A percentile compares a stretch with the other conserved stretches of the same genome.
phyloP scores from a whole-genome alignment of 352 stramenopile species.

The Plasmopara muralis region DNA sequence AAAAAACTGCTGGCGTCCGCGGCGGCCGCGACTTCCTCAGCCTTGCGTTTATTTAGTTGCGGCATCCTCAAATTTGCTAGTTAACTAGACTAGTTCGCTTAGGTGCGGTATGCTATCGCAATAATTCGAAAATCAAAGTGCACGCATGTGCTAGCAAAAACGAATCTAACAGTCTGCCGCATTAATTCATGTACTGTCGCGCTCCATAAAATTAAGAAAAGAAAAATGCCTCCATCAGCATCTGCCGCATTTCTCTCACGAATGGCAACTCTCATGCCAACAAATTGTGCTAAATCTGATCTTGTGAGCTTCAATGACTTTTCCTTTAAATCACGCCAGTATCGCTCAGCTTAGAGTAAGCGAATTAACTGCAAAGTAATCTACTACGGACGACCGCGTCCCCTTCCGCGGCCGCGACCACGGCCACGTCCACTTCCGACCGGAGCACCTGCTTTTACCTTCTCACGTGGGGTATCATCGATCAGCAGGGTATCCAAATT shows the following conservation, averaged over 20 bases:
- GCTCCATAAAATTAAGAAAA: no score
- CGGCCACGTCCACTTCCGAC: conserved; percentile 64
- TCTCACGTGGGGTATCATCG: conserved; percentile 96
- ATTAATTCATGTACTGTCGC: no score
- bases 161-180: no score
- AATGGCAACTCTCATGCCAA: no score
- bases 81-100: no score
- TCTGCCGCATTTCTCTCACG: no score
- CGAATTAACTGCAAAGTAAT: conserved; percentile 7
- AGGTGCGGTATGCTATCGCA: not conserved
- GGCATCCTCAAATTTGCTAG: conserved; percentile 4
- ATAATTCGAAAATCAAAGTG: no score
- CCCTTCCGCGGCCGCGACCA: conserved; percentile 68
- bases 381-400: conserved; percentile 43
- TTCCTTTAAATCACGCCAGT: no score
- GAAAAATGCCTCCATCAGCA: no score
- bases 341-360: not conserved
- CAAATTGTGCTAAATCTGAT: no score
- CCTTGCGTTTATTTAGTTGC: conserved; percentile 45
- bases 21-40: conserved; percentile 23
- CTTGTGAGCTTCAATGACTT: not conserved
- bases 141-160: no score
- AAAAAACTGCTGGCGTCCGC: conserved; percentile 53
- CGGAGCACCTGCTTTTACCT: conserved; percentile 69
- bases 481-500: conserved; percentile 99